These are phyloP conservation scores for Boletus mariae DNA, from an alignment of 1,284 basidiomycete species.

Conservation along the genomic window DNA sequence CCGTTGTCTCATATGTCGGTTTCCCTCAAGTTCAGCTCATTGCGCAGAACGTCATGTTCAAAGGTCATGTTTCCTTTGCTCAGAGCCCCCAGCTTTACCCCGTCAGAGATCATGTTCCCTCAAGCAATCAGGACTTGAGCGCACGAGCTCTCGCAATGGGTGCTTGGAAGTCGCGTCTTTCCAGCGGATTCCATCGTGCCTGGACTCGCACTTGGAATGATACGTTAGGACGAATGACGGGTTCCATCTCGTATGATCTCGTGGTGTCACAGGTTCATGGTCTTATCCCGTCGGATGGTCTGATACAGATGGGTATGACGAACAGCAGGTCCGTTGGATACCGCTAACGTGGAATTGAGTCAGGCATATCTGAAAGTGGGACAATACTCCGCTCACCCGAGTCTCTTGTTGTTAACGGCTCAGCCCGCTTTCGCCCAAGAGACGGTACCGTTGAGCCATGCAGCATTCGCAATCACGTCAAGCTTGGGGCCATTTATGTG, in stretches of 20 bases:
- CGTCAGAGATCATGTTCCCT: slow-evolving; percentile 25
- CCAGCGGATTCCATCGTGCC: slow-evolving; percentile 56
- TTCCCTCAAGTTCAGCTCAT: slow-evolving; percentile 49
- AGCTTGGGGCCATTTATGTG: slow-evolving; percentile 45
- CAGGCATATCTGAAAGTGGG: slow-evolving; percentile 21
- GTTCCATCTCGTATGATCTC: slow-evolving; percentile 49
- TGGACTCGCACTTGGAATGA: slow-evolving; percentile 64
- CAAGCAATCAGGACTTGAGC: slow-evolving; percentile 27
- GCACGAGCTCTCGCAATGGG: slow-evolving; percentile 46
- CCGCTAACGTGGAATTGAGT: slow-evolving; percentile 5
- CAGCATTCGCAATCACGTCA: slow-evolving; percentile 48
- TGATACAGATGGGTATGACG: slow-evolving; percentile 29
- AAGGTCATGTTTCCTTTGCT: slow-evolving; percentile 52
- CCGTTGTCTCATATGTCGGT: slow-evolving; percentile 47
- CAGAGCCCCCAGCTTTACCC: slow-evolving; percentile 40
- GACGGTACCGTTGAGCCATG: slow-evolving; percentile 51
- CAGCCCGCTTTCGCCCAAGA: slow-evolving; percentile 57
- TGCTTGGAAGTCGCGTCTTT: slow-evolving; percentile 58
- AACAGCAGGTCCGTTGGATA: neutral
- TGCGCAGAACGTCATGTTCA: slow-evolving; percentile 48
- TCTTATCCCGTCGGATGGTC: slow-evolving; percentile 26
- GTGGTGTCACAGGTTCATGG: slow-evolving; percentile 49
- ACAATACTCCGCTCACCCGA: slow-evolving; percentile 46
- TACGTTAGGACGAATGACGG: slow-evolving; percentile 61
- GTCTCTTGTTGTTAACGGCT: slow-evolving; percentile 42